Conservation (phyloP, 768 basidiomycete species). For the Phanerochaete sordida region DNA sequence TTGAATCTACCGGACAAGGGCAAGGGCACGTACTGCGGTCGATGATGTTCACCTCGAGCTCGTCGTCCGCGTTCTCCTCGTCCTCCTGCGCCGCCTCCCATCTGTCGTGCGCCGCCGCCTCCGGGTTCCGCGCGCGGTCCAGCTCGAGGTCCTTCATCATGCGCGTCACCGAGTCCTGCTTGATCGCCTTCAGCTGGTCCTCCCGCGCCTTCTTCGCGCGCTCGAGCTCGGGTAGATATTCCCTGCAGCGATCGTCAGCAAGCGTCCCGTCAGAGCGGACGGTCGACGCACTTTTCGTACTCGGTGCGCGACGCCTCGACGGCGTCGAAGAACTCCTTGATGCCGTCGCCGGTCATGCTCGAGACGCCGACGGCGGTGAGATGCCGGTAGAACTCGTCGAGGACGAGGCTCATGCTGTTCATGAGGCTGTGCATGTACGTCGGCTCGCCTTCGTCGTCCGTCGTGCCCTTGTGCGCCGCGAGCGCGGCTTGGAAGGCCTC, state of each 20-base stretch:
- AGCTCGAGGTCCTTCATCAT: conserved; percentile 79
- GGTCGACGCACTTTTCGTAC: conserved; percentile 70
- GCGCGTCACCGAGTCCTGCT: conserved; percentile 73
- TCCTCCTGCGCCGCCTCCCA: conserved; percentile 62
- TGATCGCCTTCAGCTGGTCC: conserved; percentile 57
- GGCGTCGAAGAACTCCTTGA: conserved; percentile 88
- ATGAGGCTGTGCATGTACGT: conserved; percentile 98
- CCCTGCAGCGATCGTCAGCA: conserved; percentile 41
- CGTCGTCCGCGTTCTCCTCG: conserved; percentile 47
- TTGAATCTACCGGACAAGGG: conserved; percentile 2
- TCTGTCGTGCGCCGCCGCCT: conserved; percentile 47
- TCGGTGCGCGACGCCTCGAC: conserved; percentile 85
- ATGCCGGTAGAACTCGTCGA: conserved; percentile 98
- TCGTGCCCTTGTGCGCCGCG: conserved; percentile 60
- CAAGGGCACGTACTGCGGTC: conserved; percentile 58
- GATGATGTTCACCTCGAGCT: conserved; percentile 51
- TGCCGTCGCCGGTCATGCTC: conserved; percentile 92
- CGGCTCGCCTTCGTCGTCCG: conserved; percentile 83
- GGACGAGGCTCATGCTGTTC: conserved; percentile 97
- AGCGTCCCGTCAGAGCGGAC: too few species aligned
- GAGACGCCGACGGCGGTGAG: conserved; percentile 95
- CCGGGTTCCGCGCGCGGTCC: conserved; percentile 65
- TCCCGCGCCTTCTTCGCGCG: conserved; percentile 64
- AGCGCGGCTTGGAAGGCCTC: conserved; percentile 92
- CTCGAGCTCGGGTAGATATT: conserved; percentile 88